Evolutionary conservation across 1,284 basidiomycete species (phyloP), one percentile per base, ranked within the genome.

Genomic region (Microbotryomycetes sp.): DNA sequence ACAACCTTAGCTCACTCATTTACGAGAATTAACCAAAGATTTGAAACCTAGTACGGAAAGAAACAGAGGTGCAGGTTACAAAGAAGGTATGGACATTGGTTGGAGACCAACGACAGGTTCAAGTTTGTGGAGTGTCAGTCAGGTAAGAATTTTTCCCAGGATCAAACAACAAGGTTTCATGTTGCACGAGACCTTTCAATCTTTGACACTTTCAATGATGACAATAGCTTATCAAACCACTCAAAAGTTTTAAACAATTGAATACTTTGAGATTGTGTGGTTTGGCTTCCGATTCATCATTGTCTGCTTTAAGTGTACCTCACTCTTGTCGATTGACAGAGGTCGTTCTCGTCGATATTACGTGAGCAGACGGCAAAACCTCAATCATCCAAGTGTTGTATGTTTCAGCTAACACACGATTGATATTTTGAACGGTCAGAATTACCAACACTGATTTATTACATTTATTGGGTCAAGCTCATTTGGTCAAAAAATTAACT

Each of bases 381-480:
- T 14, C 22, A 28, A 9, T 42, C 36, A 19, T 42, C 12, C 12
- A 42, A 42, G 36, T 9, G 19, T 19, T 19, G 36, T 12, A 19
- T 12, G 12, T 42, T 9, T 42, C 12, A 6, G 30, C n/a, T 9
- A n/a, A n/a, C 32, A n/a, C 32, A 7, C 32, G 15, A 16, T 3
- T 29, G 4, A 1, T 23, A 6, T 48, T 48, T 0, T 31, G 19
- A 6, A 19, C 29, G 2, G 26, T 7, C 58, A 68, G 64, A 49
- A 62, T 68, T 50, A 68, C 67, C 51, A 68, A 68, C 48, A 60
- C 60, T 5, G 67, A 68, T 54, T 56, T 68, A 15, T 52, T 64
- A 4, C 58, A 60, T 16, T 51, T 68, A 25, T 60, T 68, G 31
- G 67, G 67, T 28, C 46, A 56, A 31, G 65, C 62, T 3, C 29